Evolutionary conservation across 345 rosid species (phyloP).

Genomic region (Fremontodendron californicum): DNA sequence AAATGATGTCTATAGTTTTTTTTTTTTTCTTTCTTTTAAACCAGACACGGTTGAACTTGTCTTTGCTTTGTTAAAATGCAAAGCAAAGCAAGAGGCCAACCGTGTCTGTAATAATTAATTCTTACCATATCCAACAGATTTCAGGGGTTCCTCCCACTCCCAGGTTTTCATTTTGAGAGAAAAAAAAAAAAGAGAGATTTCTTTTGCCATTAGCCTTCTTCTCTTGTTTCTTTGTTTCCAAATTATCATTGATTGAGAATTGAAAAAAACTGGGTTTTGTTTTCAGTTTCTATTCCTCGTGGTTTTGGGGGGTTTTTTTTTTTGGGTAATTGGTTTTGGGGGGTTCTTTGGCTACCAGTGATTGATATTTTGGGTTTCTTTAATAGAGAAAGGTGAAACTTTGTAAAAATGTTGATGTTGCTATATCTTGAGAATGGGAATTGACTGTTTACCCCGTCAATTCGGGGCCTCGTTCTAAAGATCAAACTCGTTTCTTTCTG

Average conservation of each 20-base stretch:
- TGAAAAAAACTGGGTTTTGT: too few species aligned
- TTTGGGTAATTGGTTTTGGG: too few species aligned
- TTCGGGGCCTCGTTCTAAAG: neutral
- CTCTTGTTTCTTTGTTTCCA: neutral
- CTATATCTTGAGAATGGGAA: neutral
- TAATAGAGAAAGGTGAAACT: neutral
- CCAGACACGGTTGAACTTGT: neutral
- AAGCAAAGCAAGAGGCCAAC: neutral
- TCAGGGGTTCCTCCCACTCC: neutral
- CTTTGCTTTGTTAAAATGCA: slow-evolving; percentile 2
- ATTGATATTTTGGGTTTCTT: neutral
- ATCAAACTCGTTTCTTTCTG: neutral
- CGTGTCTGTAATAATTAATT: neutral
- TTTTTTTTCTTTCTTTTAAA: neutral
- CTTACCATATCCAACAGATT: neutral
- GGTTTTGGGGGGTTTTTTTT: neutral
- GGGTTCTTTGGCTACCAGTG: too few species aligned
- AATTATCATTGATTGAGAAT: too few species aligned
- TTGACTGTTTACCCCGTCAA: neutral
- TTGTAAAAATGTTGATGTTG: neutral
- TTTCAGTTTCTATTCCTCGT: neutral
- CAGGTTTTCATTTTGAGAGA: neutral
- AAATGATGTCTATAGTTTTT: neutral
- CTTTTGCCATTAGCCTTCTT: neutral
- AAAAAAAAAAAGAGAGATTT: neutral